Evolutionary conservation across 2,329 filamentous ascomycete species (phyloP).

Genomic region (Aspergillus jensenii): DNA sequence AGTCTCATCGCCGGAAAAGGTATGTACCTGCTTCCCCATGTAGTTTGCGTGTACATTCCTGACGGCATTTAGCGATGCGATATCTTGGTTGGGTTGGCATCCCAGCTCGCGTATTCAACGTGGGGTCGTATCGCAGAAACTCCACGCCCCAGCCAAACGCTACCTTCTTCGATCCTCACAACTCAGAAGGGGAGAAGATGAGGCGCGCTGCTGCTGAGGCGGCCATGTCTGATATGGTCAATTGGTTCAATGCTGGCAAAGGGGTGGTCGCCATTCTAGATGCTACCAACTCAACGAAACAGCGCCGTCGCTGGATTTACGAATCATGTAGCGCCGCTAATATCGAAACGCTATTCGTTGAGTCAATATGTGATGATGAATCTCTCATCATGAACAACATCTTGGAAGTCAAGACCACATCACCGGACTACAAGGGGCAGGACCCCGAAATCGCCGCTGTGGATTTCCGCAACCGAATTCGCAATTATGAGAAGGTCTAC

Average conservation of each 20-base stretch:
- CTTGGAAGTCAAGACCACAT: conserved; percentile 93
- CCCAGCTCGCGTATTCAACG: conserved; percentile 92
- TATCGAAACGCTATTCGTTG: conserved; percentile 91
- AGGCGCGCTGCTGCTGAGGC: conserved; percentile 86
- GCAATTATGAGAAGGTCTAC: conserved; percentile 97
- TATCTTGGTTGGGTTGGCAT: conserved; percentile 98
- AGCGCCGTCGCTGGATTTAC: conserved; percentile 85
- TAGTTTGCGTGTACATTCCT: not conserved
- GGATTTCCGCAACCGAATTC: conserved; percentile 91
- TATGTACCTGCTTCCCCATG: conserved; percentile 44
- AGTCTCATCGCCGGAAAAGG: conserved; percentile 97
- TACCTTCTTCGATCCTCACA: conserved; percentile 91
- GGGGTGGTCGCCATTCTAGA: conserved; percentile 93
- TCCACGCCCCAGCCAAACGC: conserved; percentile 87
- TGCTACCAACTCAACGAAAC: conserved; percentile 93
- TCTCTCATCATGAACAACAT: conserved; percentile 98
- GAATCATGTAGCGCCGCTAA: conserved; percentile 72
- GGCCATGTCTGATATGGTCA: conserved; percentile 88
- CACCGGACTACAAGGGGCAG: conserved; percentile 89
- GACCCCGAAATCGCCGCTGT: conserved; percentile 87
- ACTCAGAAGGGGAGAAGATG: conserved; percentile 85
- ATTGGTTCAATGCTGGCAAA: conserved; percentile 76
- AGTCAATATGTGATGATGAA: conserved; percentile 95
- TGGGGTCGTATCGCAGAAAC: conserved; percentile 89
- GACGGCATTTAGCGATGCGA: conserved; percentile 66